Evolutionary conservation across 2,329 filamentous ascomycete species (phyloP).

Genomic region (Davidsoniella neocaledoniae): DNA sequence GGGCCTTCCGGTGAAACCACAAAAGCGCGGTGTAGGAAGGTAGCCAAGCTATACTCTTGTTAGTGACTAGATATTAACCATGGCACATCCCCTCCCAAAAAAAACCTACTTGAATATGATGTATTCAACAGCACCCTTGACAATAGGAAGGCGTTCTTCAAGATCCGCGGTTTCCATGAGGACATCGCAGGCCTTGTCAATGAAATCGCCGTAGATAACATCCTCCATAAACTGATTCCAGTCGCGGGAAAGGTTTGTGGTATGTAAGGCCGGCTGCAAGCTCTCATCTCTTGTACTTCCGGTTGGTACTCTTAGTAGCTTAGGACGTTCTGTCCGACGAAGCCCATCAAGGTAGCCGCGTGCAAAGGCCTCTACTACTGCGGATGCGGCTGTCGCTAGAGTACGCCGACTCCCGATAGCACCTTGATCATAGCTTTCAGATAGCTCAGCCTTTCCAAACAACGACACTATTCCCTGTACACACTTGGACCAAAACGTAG

Average conservation of each 20-base stretch:
- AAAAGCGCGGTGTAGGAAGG: constrained; percentile 57
- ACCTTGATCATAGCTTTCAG: constrained; percentile 70
- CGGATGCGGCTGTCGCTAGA: constrained; percentile 53
- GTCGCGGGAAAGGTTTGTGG: constrained; percentile 30
- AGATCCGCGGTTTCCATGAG: constrained; percentile 43
- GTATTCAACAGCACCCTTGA: constrained; percentile 48
- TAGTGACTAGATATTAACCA: background rate
- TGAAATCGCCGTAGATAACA: constrained; percentile 49
- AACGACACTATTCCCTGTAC: constrained; percentile 42
- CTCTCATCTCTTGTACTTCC: constrained; percentile 44
- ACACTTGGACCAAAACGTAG: constrained; percentile 48
- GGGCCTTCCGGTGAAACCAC: constrained; percentile 59
- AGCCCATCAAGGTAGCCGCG: constrained; percentile 50
- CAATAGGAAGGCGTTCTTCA: constrained; percentile 42
- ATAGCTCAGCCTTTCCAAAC: constrained; percentile 51
- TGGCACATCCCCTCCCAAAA: background rate
- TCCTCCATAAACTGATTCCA: constrained; percentile 52
- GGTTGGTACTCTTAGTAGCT: constrained; percentile 7
- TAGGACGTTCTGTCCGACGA: constrained; percentile 14
- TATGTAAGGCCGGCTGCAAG: constrained; percentile 21
- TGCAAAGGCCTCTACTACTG: constrained; percentile 51
- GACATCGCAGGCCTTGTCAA: constrained; percentile 48
- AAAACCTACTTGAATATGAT: constrained; percentile 48
- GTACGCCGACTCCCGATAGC: constrained; percentile 58
- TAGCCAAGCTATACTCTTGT: constrained; percentile 39